Evolutionary conservation across 2,329 filamentous ascomycete genomes (phyloP), one percentile per base, ranked within the genome.

Genomic region (Diplocarpon mali): DNA sequence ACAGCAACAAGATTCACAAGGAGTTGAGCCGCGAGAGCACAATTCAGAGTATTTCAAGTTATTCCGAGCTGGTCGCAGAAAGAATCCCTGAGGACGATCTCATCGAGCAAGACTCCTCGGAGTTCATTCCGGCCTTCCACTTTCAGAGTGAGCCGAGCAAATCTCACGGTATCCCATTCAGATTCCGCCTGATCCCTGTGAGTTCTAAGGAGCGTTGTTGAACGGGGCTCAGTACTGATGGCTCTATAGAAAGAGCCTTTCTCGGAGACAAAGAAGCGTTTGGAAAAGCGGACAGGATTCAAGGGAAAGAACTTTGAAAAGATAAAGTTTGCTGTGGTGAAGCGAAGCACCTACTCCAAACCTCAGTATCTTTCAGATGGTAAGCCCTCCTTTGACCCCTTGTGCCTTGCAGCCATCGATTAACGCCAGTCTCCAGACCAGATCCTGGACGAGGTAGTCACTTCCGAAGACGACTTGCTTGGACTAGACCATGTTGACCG

Each of bases 221-320:
- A 24, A 3, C 7, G 20, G 7, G 20, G 20, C 20, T 7, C 4
- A 24, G 7, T 24, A 24, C n/a, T 12, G n/a, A 12, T 5, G 3
- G 9, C 11, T 32, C 2, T 27, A 9, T 41, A 90, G 78, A 85
- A 80, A 43, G 92, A 98, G 64, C 71, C 73, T 32, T 96, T 98
- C 66, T 80, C 78, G 47, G 86, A 96, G 29, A 95, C 89, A 35
- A 95, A 90, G 69, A 87, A 94, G 67, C 80, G 92, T n/a, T 70
- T 98, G 3, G 89, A 92, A 56, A 90, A 89, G 64, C 76, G 90
- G 47, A 95, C 86, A 0, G 89, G 89, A 20, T 81, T 98, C 67
- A 95, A 95, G 66, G 93, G 92, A 64, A 98, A 98, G 71, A 87
- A 87, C 53, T 89, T 98, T 55, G 90, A 98, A 65, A 96, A 96